Evolutionary conservation across 805 yeast genomes (phyloP).

Genomic region (Zygosaccharomyces pseudorouxii): DNA sequence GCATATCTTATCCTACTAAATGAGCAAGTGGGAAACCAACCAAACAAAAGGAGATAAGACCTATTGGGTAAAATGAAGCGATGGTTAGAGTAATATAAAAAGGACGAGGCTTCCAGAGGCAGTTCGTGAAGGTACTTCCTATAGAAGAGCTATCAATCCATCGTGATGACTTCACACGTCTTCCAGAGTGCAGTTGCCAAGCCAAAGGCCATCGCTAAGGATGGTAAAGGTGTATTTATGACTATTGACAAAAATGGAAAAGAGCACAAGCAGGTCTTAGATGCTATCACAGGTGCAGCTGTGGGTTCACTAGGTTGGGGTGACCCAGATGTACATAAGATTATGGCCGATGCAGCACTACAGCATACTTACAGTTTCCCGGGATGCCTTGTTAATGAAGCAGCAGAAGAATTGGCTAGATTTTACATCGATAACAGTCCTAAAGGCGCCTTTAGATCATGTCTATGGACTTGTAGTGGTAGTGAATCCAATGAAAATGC

Average conservation of each 20-base stretch:
- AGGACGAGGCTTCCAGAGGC: background rate
- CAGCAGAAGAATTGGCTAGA: slow-evolving; percentile 42
- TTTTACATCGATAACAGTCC: slow-evolving; percentile 41
- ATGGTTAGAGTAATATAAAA: background rate
- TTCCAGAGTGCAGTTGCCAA: slow-evolving; percentile 42
- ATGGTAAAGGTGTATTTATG: slow-evolving; percentile 42
- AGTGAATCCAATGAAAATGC: slow-evolving; percentile 67
- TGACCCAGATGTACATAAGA: slow-evolving; percentile 35
- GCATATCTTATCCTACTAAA: background rate
- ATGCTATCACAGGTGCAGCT: slow-evolving; percentile 52
- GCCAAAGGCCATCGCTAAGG: slow-evolving; percentile 38
- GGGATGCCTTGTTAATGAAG: slow-evolving; percentile 32
- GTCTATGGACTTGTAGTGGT: slow-evolving; percentile 55
- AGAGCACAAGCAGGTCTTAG: slow-evolving; percentile 35
- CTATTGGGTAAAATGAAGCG: background rate
- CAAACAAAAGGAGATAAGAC: background rate
- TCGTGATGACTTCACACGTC: slow-evolving; percentile 22
- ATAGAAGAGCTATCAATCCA: background rate
- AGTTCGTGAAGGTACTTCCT: background rate
- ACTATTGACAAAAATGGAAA: slow-evolving; percentile 41
- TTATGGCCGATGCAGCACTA: slow-evolving; percentile 38
- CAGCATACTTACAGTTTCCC: slow-evolving; percentile 40
- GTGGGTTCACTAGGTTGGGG: slow-evolving; percentile 46
- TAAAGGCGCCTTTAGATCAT: slow-evolving; percentile 38
- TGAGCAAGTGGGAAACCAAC: background rate